These are phyloP conservation scores for Tricholoma saponaceum DNA, from an alignment of 768 basidiomycete species.

Conservation along the genomic window DNA sequence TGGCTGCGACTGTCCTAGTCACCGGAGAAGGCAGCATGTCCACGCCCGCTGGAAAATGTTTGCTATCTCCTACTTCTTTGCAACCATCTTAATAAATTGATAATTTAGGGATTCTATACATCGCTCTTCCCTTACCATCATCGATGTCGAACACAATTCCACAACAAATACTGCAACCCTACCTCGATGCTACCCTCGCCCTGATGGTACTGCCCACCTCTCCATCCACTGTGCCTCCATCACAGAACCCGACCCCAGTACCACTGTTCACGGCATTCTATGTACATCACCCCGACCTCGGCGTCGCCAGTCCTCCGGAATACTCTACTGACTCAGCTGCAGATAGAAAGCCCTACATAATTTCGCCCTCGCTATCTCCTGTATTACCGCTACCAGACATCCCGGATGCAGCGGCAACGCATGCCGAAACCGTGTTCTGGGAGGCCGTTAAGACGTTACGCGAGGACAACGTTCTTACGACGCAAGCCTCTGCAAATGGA, in stretches of 20 bases:
- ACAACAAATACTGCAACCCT: constrained; percentile 48
- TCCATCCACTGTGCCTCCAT: neutral
- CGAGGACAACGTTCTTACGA: constrained; percentile 1
- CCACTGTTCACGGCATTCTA: constrained; percentile 57
- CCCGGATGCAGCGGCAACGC: constrained; percentile 50
- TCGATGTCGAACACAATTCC: constrained; percentile 20
- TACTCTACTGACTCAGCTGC: neutral
- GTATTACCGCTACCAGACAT: constrained; percentile 41
- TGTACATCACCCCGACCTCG: constrained; percentile 33
- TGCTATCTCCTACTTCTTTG: constrained; percentile 21
- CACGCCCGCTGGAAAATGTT: constrained; percentile 71
- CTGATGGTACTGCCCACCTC: constrained; percentile 13
- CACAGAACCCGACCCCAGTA: constrained; percentile 19
- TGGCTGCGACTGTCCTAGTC: constrained; percentile 58
- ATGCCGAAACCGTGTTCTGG: constrained; percentile 60
- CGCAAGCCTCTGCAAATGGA: neutral
- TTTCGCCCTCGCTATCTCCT: constrained; percentile 27
- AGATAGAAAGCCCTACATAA: constrained; percentile 7
- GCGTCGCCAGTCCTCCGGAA: neutral
- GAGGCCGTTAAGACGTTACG: constrained; percentile 30
- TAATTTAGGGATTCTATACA: constrained; percentile 53
- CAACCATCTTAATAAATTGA: constrained; percentile 4
- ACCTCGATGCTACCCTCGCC: constrained; percentile 46
- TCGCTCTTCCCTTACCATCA: constrained; percentile 44
- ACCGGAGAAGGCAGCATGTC: constrained; percentile 74